Evolutionary conservation across 2,329 filamentous ascomycete genomes (phyloP).

Genomic region (Kalmusia sp.): DNA sequence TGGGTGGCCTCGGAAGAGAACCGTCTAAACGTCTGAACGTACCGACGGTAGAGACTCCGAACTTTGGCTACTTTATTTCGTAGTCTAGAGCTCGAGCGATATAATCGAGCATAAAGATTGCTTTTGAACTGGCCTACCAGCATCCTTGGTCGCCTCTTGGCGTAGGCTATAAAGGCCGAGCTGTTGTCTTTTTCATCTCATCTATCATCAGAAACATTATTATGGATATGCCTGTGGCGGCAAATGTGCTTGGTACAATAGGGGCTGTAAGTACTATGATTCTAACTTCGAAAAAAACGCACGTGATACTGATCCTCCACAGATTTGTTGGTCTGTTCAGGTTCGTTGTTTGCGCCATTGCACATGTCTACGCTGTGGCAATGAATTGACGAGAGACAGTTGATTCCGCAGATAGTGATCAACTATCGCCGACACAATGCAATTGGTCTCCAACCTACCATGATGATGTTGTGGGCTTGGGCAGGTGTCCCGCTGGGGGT

Average conservation of each 20-base stretch:
- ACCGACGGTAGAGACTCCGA: no score
- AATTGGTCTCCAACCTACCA: constrained; percentile 68
- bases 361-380: neutral
- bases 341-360: constrained; percentile 39
- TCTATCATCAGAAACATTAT: neutral
- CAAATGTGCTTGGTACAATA: constrained; percentile 66
- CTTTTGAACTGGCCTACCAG: neutral
- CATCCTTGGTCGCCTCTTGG: neutral
- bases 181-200: constrained; percentile 3
- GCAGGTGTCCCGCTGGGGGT: constrained; percentile 72
- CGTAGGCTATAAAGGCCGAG: neutral
- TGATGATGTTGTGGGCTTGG: constrained; percentile 76
- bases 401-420: constrained; percentile 73
- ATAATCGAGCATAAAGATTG: neutral
- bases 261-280: constrained; percentile 56
- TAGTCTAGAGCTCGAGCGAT: neutral
- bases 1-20: no score
- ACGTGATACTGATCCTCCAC: constrained; percentile 15
- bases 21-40: no score
- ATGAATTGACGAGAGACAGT: constrained; percentile 47
- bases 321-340: constrained; percentile 70
- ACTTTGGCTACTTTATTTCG: no score
- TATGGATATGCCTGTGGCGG: constrained; percentile 64
- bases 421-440: constrained; percentile 73
- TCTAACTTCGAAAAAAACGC: neutral